Percentiles rank a stretch among this genome's conserved stretches.
phyloP scores from a whole-genome alignment of 345 rosid genomes.

The thale cress (Arabidopsis thaliana) region TAIR10.1 NC_003074.8:298501-299000 shows the following conservation, averaged over 20 bases:
- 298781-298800: background rate
- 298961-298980: background rate
- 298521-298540: conserved; percentile 54
- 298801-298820: conserved; percentile 1
- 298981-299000: background rate
- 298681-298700: conserved; percentile 11
- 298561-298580: conserved; percentile 45
- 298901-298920: background rate
- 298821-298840: background rate
- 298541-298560: conserved; percentile 50
- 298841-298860: background rate
- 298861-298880: background rate
- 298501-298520: conserved; percentile 51
- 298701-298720: background rate
- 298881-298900: background rate
- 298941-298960: background rate
- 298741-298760: background rate
- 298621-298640: conserved; percentile 52
- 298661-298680: conserved; percentile 4
- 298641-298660: background rate
- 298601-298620: conserved; percentile 46
- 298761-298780: background rate
- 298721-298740: background rate
- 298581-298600: conserved; percentile 42
- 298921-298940: background rate